phyloP scores from a whole-genome alignment of 768 basidiomycete genomes.

The Pleurotus djamor region DNA sequence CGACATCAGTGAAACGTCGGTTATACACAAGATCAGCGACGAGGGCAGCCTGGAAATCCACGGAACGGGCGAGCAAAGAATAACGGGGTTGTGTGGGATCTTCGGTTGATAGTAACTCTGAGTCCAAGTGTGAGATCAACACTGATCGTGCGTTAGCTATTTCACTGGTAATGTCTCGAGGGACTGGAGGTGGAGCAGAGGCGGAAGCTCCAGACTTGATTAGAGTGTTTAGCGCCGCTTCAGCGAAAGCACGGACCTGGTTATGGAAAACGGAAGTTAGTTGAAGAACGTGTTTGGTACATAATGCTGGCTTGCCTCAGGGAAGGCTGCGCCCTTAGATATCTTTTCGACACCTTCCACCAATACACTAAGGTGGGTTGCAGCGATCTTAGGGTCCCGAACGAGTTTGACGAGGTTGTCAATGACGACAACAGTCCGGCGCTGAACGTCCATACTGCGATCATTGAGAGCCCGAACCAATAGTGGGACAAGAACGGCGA shows the following conservation, averaged over 20 bases:
- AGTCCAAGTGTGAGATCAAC: conserved; percentile 60
- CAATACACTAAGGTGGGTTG: conserved; percentile 81
- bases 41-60: conserved; percentile 73
- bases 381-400: conserved; percentile 86
- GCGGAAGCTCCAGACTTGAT: conserved; percentile 83
- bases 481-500: conserved; percentile 93
- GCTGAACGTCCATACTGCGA: conserved; percentile 94
- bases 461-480: conserved; percentile 90
- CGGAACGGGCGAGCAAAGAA: conserved; percentile 52
- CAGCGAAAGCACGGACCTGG: conserved; percentile 89
- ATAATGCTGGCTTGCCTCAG: conserved; percentile 57
- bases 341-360: conserved; percentile 92
- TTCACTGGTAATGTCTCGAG: conserved; percentile 70
- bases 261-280: conserved; percentile 9
- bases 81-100: conserved; percentile 52
- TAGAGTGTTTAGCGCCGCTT: conserved; percentile 77
- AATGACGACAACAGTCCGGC: conserved; percentile 90
- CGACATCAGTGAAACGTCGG: conserved; percentile 51
- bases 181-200: conserved; percentile 61
- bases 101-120: conserved; percentile 44
- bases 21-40: conserved; percentile 74
- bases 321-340: conserved; percentile 89
- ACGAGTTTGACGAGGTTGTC: conserved; percentile 98
- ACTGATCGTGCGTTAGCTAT: conserved; percentile 50
- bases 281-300: conserved; percentile 7